phyloP scores from a whole-genome alignment of 2,329 filamentous ascomycete species.

The Rhytidhysteron rufulum region DNA sequence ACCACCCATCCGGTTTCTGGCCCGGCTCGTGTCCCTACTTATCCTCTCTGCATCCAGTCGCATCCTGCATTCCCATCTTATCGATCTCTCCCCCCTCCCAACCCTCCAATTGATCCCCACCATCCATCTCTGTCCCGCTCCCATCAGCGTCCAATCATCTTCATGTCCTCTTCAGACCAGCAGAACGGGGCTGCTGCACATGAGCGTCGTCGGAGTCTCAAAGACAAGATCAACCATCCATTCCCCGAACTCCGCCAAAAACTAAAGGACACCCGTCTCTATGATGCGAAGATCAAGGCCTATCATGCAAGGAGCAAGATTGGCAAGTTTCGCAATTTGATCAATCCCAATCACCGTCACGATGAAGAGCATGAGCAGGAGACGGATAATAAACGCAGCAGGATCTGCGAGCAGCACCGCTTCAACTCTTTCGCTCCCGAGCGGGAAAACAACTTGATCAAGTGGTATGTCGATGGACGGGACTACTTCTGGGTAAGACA shows the following conservation, averaged over 20 bases:
- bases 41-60: too few species aligned
- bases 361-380: constrained; percentile 86
- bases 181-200: neutral
- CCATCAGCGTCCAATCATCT: too few species aligned
- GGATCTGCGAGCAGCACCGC: constrained; percentile 69
- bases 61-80: too few species aligned
- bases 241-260: constrained; percentile 41
- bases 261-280: constrained; percentile 44
- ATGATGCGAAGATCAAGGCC: constrained; percentile 50
- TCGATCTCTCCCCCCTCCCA: too few species aligned
- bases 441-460: constrained; percentile 77
- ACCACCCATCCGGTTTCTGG: too few species aligned
- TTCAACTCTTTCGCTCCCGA: constrained; percentile 91
- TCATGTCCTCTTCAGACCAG: constrained; percentile 1
- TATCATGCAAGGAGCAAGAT: constrained; percentile 59
- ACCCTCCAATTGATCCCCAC: too few species aligned
- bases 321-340: constrained; percentile 62
- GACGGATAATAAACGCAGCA: constrained; percentile 75
- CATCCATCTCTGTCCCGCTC: too few species aligned
- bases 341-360: constrained; percentile 87
- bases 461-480: constrained; percentile 95
- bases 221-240: constrained; percentile 36
- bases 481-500: constrained; percentile 74
- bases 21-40: too few species aligned
- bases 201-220: constrained; percentile 19